Conservation (phyloP, 495 filamentous ascomycete species). For the Penicillium paxilli region DNA sequence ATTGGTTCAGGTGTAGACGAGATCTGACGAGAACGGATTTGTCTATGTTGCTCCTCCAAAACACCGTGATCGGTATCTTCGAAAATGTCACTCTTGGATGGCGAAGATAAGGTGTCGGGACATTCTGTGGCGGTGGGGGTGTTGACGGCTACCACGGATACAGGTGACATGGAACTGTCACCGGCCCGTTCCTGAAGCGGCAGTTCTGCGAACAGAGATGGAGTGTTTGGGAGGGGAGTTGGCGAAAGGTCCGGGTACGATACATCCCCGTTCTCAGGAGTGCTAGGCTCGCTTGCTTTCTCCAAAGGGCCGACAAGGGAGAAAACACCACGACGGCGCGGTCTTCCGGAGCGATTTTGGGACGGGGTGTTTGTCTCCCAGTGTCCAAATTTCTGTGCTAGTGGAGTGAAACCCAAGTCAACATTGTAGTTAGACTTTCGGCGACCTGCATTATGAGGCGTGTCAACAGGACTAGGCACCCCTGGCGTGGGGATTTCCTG, state of each 20-base stretch:
- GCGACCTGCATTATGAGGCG: slow-evolving; percentile 17
- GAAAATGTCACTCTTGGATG: slow-evolving; percentile 20
- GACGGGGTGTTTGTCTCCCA: slow-evolving; percentile 58
- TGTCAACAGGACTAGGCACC: slow-evolving; percentile 22
- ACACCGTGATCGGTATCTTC: slow-evolving; percentile 17
- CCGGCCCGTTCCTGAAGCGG: slow-evolving; percentile 16
- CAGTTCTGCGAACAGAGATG: slow-evolving; percentile 15
- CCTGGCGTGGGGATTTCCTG: slow-evolving; percentile 22
- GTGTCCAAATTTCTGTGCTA: slow-evolving; percentile 57
- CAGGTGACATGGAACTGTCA: slow-evolving; percentile 9
- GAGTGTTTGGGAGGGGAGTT: slow-evolving; percentile 18
- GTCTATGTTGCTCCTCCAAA: neutral
- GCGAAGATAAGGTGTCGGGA: slow-evolving; percentile 10
- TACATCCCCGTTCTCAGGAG: slow-evolving; percentile 12
- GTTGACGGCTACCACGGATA: neutral
- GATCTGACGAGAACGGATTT: neutral
- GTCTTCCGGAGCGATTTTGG: slow-evolving; percentile 38
- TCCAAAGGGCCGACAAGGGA: slow-evolving; percentile 41
- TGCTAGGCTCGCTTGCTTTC: slow-evolving; percentile 4
- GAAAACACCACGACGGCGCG: slow-evolving; percentile 42
- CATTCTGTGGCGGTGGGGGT: slow-evolving; percentile 5
- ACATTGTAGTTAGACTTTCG: slow-evolving; percentile 26
- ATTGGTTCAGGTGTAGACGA: slow-evolving; percentile 2
- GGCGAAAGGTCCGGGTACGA: slow-evolving; percentile 29
- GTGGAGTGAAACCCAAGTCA: slow-evolving; percentile 57